phyloP scores from a whole-genome alignment of 345 rosid species.

The Eucalyptus marginata region DNA sequence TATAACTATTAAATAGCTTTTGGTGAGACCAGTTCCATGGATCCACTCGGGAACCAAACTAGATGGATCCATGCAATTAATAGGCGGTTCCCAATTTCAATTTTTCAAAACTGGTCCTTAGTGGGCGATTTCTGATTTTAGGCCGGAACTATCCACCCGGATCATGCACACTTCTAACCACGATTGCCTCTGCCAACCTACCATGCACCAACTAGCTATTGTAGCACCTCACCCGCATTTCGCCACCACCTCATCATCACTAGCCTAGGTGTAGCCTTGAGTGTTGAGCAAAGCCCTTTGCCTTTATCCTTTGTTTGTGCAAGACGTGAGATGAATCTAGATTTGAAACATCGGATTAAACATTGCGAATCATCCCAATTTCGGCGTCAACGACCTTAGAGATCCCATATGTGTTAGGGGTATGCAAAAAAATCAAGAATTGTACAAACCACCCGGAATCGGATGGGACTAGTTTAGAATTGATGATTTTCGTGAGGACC shows the following conservation, averaged over 20 bases:
- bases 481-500: no score
- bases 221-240: neutral
- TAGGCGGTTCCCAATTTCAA: no score
- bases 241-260: neutral
- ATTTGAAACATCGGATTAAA: no score
- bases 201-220: neutral
- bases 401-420: neutral
- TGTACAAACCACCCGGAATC: accelerated
- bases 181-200: neutral
- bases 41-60: accelerated
- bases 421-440: no score
- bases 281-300: neutral
- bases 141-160: accelerated
- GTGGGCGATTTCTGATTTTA: no score
- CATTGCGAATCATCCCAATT: no score
- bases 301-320: neutral
- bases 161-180: neutral
- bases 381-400: neutral
- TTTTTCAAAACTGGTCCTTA: no score
- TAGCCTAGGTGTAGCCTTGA: neutral
- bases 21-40: no score
- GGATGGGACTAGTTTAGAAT: no score
- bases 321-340: no score
- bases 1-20: neutral
- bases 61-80: no score